These are phyloP conservation scores for Mortierella sp. DNA, from an alignment of 371 early-diverging fungal species.

Conservation along the genomic window DNA sequence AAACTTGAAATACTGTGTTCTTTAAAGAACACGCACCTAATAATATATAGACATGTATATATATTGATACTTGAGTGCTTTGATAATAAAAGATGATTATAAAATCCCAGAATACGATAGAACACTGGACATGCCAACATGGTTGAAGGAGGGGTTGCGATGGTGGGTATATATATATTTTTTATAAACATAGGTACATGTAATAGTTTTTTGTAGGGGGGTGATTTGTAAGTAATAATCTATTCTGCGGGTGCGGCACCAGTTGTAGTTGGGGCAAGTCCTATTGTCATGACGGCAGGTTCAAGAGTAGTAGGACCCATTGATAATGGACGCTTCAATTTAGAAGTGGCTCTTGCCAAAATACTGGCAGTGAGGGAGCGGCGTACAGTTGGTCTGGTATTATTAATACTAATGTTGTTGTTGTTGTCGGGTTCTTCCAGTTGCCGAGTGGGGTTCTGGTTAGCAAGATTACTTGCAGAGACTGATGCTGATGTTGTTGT, in stretches of 20 bases:
- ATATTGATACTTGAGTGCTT: too few species aligned
- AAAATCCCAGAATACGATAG: too few species aligned
- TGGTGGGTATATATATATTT: not conserved
- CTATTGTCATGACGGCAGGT: not conserved
- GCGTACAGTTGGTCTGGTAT: not conserved
- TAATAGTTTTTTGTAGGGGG: too few species aligned
- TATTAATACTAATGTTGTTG: not conserved
- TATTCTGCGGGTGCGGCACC: conserved; percentile 5
- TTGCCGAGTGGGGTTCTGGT: too few species aligned
- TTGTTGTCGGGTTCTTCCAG: too few species aligned
- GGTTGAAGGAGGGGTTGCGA: too few species aligned
- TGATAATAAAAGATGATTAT: not conserved
- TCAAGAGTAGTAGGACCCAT: conserved; percentile 18
- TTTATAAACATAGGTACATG: too few species aligned
- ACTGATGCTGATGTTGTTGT: not conserved
- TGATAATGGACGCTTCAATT: conserved; percentile 20
- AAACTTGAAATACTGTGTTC: too few species aligned
- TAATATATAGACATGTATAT: too few species aligned
- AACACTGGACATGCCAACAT: too few species aligned
- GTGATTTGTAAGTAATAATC: conserved; percentile 3
- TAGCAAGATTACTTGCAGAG: not conserved
- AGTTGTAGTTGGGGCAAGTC: not conserved
- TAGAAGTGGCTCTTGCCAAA: conserved; percentile 13
- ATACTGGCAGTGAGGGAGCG: conserved; percentile 8
- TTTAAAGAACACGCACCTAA: too few species aligned